Evolutionary conservation across 2,329 filamentous ascomycete genomes (phyloP).

Genomic region (Aspergillus tubingensis): DNA sequence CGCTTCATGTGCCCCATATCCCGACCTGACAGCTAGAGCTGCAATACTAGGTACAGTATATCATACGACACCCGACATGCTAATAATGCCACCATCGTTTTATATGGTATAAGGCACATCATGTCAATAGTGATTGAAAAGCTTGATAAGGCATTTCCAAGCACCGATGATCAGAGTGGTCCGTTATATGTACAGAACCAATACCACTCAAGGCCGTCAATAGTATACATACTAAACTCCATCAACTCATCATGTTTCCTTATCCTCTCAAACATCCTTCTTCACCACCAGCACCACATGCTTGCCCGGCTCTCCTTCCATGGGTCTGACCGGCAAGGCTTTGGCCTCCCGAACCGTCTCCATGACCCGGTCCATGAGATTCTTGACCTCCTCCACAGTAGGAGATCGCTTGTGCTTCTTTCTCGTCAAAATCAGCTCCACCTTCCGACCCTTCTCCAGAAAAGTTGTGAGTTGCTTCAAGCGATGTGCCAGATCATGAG

Average conservation of each 20-base stretch:
- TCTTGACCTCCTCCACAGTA: conserved; percentile 61
- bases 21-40: too few relatives aligned
- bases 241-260: background rate
- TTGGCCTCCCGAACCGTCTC: conserved; percentile 48
- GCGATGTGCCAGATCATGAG: conserved; percentile 72
- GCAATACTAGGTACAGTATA: background rate
- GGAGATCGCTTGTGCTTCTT: conserved; percentile 66
- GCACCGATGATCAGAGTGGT: background rate
- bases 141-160: background rate
- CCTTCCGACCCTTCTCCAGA: conserved; percentile 70
- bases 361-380: conserved; percentile 56
- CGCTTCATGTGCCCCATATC: too few relatives aligned
- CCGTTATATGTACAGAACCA: background rate
- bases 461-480: conserved; percentile 69
- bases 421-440: conserved; percentile 71
- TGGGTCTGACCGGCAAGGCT: conserved; percentile 42
- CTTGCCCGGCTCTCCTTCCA: conserved; percentile 46
- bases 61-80: background rate
- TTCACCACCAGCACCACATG: conserved; percentile 41
- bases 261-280: conserved; percentile 18
- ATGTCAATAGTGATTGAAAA: background rate
- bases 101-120: background rate
- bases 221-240: conserved; percentile 19
- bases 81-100: background rate
- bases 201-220: background rate